Percentiles rank a stretch among this genome's conserved stretches.
Conservation (phyloP, 768 basidiomycete genomes). For the Boletus subcaerulescens region DNA sequence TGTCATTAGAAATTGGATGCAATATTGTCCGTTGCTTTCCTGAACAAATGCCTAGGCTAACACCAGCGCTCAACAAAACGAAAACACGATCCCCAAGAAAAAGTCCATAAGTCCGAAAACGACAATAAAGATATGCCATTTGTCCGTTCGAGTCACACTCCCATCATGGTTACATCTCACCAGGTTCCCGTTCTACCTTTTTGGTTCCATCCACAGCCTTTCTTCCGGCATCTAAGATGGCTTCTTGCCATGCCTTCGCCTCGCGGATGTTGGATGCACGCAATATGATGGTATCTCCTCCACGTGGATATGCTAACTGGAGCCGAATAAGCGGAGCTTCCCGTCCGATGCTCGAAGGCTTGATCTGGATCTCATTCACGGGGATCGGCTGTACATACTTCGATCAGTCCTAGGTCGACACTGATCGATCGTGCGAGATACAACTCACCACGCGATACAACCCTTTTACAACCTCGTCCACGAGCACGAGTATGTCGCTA, state of each 20-base stretch:
- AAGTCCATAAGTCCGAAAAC: neutral
- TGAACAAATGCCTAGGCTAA: neutral
- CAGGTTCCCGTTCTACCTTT: neutral
- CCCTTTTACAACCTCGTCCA: conserved; percentile 65
- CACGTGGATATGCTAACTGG: conserved; percentile 63
- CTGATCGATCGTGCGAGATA: neutral
- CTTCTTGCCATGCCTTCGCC: conserved; percentile 50
- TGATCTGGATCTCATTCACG: conserved; percentile 62
- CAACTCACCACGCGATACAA: conserved; percentile 78
- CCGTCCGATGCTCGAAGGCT: conserved; percentile 46
- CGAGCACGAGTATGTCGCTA: conserved; percentile 85
- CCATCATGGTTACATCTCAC: neutral
- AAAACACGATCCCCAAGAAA: neutral
- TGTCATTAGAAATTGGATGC: neutral
- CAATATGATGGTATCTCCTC: conserved; percentile 66
- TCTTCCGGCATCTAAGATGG: conserved; percentile 29
- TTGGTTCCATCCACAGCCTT: conserved; percentile 15
- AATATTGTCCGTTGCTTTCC: neutral
- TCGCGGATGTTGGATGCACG: conserved; percentile 58
- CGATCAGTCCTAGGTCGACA: too few relatives aligned
- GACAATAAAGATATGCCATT: conserved; percentile 7
- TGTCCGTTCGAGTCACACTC: neutral
- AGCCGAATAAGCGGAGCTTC: conserved; percentile 72
- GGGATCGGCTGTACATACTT: conserved; percentile 58
- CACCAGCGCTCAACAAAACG: neutral